Conservation (phyloP, 1,284 basidiomycete genomes). For the Rhodotorula sp. region DNA sequence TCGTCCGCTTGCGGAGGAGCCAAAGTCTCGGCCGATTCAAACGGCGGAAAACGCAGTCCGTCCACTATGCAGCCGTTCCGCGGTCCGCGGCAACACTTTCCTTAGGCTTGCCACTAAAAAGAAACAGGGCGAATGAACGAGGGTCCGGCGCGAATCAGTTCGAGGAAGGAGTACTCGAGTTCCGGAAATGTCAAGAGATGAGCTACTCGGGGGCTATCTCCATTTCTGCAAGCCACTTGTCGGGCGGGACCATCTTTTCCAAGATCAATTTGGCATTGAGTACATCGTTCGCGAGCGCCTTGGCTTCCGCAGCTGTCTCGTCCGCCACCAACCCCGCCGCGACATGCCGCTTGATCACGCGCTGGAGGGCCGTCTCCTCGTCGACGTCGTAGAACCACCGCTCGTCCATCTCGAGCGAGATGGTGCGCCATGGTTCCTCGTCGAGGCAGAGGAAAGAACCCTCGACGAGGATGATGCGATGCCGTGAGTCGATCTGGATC, state of each 20-base stretch:
- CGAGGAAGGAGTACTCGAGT: not conserved
- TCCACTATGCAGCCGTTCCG: too few species aligned
- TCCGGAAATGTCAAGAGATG: not conserved
- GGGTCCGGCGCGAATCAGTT: too few species aligned
- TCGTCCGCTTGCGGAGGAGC: too few species aligned
- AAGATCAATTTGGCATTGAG: conserved; percentile 3
- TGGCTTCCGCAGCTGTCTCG: conserved; percentile 5
- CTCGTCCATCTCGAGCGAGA: conserved; percentile 9
- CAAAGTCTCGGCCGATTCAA: too few species aligned
- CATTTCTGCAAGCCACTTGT: not conserved
- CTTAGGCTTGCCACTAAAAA: too few species aligned
- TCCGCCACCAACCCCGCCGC: conserved; percentile 3
- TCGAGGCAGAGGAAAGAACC: conserved; percentile 8
- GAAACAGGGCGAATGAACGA: too few species aligned
- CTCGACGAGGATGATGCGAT: conserved; percentile 12
- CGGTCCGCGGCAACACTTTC: too few species aligned
- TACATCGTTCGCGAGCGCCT: conserved; percentile 13
- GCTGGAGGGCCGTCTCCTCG: not conserved
- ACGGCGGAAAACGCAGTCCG: too few species aligned
- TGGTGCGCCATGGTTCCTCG: not conserved
- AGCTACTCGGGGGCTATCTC: not conserved
- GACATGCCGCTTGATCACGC: conserved; percentile 6
- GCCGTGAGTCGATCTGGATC: not conserved
- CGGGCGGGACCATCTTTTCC: not conserved
- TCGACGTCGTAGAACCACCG: conserved; percentile 10